These are phyloP conservation scores for Aeschynomene evenia DNA, from an alignment of 306 rosid genomes.

Conservation along the genomic window DNA sequence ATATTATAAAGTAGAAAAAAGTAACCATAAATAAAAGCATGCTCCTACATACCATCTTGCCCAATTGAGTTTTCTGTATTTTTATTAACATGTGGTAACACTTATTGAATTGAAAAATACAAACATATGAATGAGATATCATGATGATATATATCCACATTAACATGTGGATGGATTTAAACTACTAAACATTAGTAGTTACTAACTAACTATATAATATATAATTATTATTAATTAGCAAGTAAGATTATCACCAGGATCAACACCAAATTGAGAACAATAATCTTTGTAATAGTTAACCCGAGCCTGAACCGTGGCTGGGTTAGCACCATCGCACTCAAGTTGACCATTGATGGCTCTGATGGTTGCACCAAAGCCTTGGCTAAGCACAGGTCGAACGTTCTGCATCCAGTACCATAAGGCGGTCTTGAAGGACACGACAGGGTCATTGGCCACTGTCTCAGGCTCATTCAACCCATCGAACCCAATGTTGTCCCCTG, in stretches of 20 bases:
- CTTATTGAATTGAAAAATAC: no score
- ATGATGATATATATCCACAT: no score
- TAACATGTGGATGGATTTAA: neutral
- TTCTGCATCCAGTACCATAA: slow-evolving; percentile 81
- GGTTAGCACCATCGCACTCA: slow-evolving; percentile 71
- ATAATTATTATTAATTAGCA: slow-evolving; percentile 51
- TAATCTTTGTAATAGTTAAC: slow-evolving; percentile 55
- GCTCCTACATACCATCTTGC: no score
- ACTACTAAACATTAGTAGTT: no score
- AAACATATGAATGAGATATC: no score
- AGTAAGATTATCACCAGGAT: slow-evolving; percentile 64
- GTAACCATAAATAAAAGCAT: no score
- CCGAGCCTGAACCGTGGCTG: slow-evolving; percentile 49
- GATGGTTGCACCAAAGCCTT: slow-evolving; percentile 85
- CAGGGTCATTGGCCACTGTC: slow-evolving; percentile 57
- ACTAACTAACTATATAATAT: no score
- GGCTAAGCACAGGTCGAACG: slow-evolving; percentile 53
- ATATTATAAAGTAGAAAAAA: no score
- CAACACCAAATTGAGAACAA: slow-evolving; percentile 63
- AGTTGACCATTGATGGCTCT: slow-evolving; percentile 81
- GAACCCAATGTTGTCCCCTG: slow-evolving; percentile 56
- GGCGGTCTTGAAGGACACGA: slow-evolving; percentile 72
- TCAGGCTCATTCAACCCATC: slow-evolving; percentile 76
- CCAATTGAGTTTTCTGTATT: no score
- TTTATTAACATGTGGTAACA: no score